Conservation (phyloP, 192 early-diverging fungal genomes). For the Coemansia erecta region DNA sequence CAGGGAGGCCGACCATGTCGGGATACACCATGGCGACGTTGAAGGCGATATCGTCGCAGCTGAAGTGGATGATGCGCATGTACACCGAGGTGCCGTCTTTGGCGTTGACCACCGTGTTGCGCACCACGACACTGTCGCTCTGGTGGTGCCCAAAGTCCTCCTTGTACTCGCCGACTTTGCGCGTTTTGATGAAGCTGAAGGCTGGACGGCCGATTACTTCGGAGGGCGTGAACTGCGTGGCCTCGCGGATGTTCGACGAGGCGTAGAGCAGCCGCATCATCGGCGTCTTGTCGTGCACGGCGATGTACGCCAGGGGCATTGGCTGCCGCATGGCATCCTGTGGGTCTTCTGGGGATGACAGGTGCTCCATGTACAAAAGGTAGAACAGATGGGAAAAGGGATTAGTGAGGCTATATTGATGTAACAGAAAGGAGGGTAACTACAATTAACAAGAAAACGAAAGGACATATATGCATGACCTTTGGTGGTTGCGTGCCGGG, state of each 20-base stretch:
- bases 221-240: constrained; percentile 9
- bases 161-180: constrained; percentile 10
- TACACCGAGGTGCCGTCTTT: background rate
- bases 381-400: too few relatives aligned
- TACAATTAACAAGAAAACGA: too few relatives aligned
- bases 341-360: background rate
- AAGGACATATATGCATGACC: too few relatives aligned
- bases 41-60: constrained; percentile 20
- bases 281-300: constrained; percentile 34
- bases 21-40: background rate
- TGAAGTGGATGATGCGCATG: constrained; percentile 20
- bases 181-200: constrained; percentile 7
- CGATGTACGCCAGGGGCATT: constrained; percentile 23
- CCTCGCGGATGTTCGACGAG: constrained; percentile 15
- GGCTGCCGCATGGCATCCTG: background rate
- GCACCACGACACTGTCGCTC: constrained; percentile 7
- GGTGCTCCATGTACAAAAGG: background rate
- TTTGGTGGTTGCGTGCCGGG: too few relatives aligned
- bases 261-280: constrained; percentile 34
- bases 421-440: too few relatives aligned
- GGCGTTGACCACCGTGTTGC: background rate
- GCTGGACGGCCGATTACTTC: constrained; percentile 9
- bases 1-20: too few relatives aligned
- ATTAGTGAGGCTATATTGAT: too few relatives aligned
- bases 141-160: background rate